phyloP scores from a whole-genome alignment of 23 red algal species.

The Cyanidiococcus yangmingshanensis region DNA sequence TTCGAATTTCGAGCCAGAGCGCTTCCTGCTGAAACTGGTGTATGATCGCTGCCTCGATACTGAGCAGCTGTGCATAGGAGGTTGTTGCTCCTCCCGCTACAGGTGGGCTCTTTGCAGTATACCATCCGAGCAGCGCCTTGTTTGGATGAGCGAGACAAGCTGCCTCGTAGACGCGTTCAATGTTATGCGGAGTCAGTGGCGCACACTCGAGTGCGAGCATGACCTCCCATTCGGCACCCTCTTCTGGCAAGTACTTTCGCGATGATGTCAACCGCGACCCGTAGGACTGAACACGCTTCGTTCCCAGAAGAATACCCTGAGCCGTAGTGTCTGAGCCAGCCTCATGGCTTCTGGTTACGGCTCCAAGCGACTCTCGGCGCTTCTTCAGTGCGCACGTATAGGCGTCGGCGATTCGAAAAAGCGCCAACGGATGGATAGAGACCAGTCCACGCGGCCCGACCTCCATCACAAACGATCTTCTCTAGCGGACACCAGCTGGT shows the following conservation, averaged over 20 bases:
- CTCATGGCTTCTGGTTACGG: neutral
- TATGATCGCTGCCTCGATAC: neutral
- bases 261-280: too few relatives aligned
- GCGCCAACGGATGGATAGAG: neutral
- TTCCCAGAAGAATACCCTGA: neutral
- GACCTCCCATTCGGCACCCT: too few relatives aligned
- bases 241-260: too few relatives aligned
- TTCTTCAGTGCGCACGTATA: neutral
- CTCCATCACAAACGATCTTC: too few relatives aligned
- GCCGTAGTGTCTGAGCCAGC: neutral
- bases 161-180: neutral
- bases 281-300: neutral
- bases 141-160: neutral
- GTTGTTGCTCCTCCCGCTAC: neutral
- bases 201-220: neutral
- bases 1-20: neutral
- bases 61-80: neutral
- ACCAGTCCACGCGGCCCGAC: too few relatives aligned
- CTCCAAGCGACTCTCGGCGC: neutral
- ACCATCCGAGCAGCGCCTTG: neutral
- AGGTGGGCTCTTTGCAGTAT: neutral
- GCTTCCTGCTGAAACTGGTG: neutral
- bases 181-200: neutral
- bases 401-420: neutral
- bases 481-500: too few relatives aligned